phyloP scores from a whole-genome alignment of 495 filamentous ascomycete species.

The Penicillium cosmopolitanum region DNA sequence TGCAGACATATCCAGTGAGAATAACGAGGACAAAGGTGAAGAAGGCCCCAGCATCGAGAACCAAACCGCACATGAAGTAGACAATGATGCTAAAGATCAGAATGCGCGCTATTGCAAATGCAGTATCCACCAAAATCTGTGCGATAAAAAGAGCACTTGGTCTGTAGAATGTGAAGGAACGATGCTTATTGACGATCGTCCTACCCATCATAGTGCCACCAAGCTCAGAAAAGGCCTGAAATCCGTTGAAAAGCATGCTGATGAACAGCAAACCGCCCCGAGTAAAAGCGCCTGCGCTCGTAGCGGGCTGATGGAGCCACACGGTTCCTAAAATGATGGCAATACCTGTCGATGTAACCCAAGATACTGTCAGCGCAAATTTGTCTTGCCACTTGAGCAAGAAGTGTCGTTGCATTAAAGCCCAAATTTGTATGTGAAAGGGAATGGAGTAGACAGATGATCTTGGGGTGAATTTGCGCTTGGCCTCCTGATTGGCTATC shows the following conservation, averaged over 20 bases:
- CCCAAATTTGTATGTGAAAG: conserved; percentile 79
- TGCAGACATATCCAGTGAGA: conserved; percentile 69
- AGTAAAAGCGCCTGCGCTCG: conserved; percentile 72
- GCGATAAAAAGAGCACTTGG: conserved; percentile 80
- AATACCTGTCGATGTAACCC: conserved; percentile 74
- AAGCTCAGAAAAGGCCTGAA: conserved; percentile 77
- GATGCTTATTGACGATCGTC: conserved; percentile 77
- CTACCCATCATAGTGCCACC: conserved; percentile 72
- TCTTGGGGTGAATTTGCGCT: conserved; percentile 67
- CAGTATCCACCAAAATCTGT: conserved; percentile 77
- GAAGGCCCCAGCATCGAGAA: conserved; percentile 69
- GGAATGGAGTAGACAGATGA: conserved; percentile 80
- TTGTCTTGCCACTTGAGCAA: conserved; percentile 84
- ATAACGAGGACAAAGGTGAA: conserved; percentile 79
- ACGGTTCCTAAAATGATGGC: conserved; percentile 79
- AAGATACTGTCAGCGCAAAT: conserved; percentile 72
- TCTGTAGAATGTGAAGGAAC: conserved; percentile 76
- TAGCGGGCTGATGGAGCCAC: conserved; percentile 68
- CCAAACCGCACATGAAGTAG: conserved; percentile 78
- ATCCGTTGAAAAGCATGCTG: conserved; percentile 76
- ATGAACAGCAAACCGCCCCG: conserved; percentile 79
- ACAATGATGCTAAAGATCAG: conserved; percentile 74
- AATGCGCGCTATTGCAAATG: conserved; percentile 68
- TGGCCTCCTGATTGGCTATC: conserved; percentile 74
- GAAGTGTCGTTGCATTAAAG: conserved; percentile 80